Evolutionary conservation across 1,284 basidiomycete species (phyloP), one percentile per base, ranked within the genome.

Genomic region (Rhodotorula sp.): DNA sequence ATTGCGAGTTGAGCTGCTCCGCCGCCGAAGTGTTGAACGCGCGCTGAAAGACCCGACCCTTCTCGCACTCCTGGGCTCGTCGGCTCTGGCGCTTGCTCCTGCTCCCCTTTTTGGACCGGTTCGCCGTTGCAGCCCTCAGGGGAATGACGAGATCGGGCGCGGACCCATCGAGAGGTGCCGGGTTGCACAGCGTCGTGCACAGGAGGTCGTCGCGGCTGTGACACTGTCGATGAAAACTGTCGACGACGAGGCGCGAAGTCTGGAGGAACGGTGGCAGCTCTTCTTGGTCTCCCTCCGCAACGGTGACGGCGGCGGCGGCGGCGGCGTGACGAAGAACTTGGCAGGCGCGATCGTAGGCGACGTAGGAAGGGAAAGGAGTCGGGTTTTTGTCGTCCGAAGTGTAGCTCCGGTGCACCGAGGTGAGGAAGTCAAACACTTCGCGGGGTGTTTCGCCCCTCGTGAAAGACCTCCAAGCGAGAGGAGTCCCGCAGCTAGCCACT

Each of bases 21-120:
- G 73, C 73, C 3, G 73, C 70, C n/a, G 67, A 64, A 1, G 70
- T 74, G 49, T 72, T 72, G 68, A 72, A 74, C 8, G 68, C 68
- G 1, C 73, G 63, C 51, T 68, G 57, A n/a, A 72, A 70, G 20
- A 56, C 26, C 26, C 54, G n/a, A 8, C 54, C 54, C 6, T 14
- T 26, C 18, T 29, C 8, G 26, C 29, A 29, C 51, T 52, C 51
- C 20, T 18, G 20, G 7, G 49, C 10, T 18, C 20, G 49, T 18
- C 20, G 49, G 21, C 20, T 16, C 16, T 5, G 49, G 21, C 31
- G 21, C 56, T 56, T 31, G 20, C 29, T 26, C 52, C 16, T 3
- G 26, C 43, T 21, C 56, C 56, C 60, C 31, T 31, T 7, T 8
- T 29, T 49, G 20, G 5, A 16, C 58, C 18, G 26, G 26, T 49